Evolutionary conservation across 2,329 filamentous ascomycete species (phyloP), one percentile per base, ranked within the genome.

Genomic region (Alternaria sp.): DNA sequence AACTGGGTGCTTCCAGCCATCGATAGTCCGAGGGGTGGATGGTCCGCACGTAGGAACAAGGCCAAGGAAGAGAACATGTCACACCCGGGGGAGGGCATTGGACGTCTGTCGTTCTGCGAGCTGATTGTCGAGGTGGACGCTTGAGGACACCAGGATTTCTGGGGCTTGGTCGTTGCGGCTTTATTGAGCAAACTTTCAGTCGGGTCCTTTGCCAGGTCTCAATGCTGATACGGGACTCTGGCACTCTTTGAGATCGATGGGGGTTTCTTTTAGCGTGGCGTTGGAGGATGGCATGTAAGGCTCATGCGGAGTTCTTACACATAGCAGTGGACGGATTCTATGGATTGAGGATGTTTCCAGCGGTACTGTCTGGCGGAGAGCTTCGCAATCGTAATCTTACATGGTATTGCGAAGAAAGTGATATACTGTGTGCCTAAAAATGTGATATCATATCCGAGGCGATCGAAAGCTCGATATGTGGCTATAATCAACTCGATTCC

Each of bases 1-100:
- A 75, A 75, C 42, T 75, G 73, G 72, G 67, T 72, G 7, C 51
- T 72, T 0, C 71, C 71, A 1, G 10, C 21, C 9, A 51, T 66
- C 10, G 36, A 60, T 7, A 51, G 54, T 5, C 40, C 17, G 9
- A 42, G 37, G 40, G 57, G 62, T 10, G 54, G 54, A 3, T 63
- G 56, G 51, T 26, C 45, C 45, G 42, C 36, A 29, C 3, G 24
- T 0, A 14, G 6, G 10, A 26, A 26, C 7, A 23, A 5, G 17
- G 24, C 2, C 11, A n/a, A 13, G 21, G 10, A 26, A 24, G 17
- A 44, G 23, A 36, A 39, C n/a, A 2, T 5, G 10, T 11, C 11
- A 31, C 55, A 62, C 34, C 58, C 55, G 11, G 57, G 67, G 0
- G 63, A 64, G 41, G 63, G 68, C 0, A 49, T 46, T 31, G 63